Evolutionary conservation across 805 yeast species (phyloP).

Genomic region (Pichia kluyveri): DNA sequence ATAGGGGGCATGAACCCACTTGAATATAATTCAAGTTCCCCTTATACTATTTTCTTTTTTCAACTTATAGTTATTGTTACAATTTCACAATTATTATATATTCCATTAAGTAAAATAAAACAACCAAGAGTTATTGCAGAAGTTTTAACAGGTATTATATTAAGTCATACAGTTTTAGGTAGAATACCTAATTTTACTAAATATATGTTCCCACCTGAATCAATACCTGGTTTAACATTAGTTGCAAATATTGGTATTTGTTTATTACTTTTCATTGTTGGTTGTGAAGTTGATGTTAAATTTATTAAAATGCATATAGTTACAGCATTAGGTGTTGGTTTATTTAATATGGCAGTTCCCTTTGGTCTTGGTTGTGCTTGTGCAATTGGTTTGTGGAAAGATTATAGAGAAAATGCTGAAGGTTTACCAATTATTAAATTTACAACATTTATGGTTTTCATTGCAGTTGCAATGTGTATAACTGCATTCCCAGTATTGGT

Average conservation of each 20-base stretch:
- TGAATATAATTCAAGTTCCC: conserved; percentile 45
- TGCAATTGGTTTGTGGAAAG: conserved; percentile 56
- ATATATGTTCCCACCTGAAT: conserved; percentile 54
- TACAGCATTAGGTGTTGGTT: conserved; percentile 61
- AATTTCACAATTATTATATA: conserved; percentile 50
- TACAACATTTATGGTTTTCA: conserved; percentile 70
- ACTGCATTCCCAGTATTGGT: conserved; percentile 84
- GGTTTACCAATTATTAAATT: conserved; percentile 37
- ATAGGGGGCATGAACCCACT: conserved; percentile 67
- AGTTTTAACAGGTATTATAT: conserved; percentile 63
- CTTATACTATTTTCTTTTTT: conserved; percentile 61
- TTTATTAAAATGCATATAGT: conserved; percentile 52
- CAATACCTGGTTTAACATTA: conserved; percentile 55
- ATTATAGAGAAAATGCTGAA: conserved; percentile 33
- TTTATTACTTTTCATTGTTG: conserved; percentile 65
- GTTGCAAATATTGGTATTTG: conserved; percentile 72
- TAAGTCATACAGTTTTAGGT: conserved; percentile 74
- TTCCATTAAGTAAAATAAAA: conserved; percentile 49
- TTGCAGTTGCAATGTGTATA: conserved; percentile 76
- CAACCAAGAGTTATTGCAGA: conserved; percentile 82
- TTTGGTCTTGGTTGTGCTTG: conserved; percentile 72
- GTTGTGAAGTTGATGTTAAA: conserved; percentile 65
- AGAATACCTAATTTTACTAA: conserved; percentile 57
- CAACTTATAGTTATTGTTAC: conserved; percentile 56
- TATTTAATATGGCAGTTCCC: conserved; percentile 67